Percentiles rank a stretch among this genome's conserved stretches.
These are phyloP conservation scores for Gigaspora rosea DNA, from an alignment of 192 early-diverging fungal species.

Conservation along the genomic window DNA sequence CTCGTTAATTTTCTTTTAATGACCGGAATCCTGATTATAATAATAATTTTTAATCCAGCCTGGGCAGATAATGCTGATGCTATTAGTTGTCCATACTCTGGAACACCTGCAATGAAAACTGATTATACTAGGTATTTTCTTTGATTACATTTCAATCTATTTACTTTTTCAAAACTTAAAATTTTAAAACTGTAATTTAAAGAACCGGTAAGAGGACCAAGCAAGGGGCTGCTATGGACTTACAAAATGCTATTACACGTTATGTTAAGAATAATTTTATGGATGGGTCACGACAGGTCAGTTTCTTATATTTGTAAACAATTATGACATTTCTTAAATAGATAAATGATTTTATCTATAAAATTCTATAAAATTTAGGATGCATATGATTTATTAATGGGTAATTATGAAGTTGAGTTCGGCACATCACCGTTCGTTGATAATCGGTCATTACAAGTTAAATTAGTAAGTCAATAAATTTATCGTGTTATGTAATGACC, in stretches of 20 bases:
- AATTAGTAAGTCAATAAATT: constrained; percentile 42
- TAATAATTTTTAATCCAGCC: constrained; percentile 50
- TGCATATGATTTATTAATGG: constrained; percentile 86
- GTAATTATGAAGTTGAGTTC: constrained; percentile 53
- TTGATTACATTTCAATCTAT: background rate
- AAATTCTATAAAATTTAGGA: constrained; percentile 50
- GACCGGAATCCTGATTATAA: background rate
- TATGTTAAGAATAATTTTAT: constrained; percentile 95
- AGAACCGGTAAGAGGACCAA: constrained; percentile 90
- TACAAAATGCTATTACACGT: constrained; percentile 76
- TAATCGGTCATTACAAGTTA: constrained; percentile 58
- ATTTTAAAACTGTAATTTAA: background rate
- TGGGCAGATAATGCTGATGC: constrained; percentile 99
- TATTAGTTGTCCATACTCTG: constrained; percentile 88
- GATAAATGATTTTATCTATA: background rate
- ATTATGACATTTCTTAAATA: background rate
- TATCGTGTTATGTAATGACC: background rate
- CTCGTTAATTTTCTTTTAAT: background rate
- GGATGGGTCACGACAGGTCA: constrained; percentile 83
- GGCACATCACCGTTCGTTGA: constrained; percentile 53
- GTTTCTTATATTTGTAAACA: background rate
- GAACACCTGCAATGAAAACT: constrained; percentile 96
- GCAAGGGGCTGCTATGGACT: constrained; percentile 79
- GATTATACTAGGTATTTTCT: constrained; percentile 82
- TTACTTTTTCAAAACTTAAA: background rate